phyloP scores from a whole-genome alignment of 768 basidiomycete species.

The Calocybe gangraenosa region DNA sequence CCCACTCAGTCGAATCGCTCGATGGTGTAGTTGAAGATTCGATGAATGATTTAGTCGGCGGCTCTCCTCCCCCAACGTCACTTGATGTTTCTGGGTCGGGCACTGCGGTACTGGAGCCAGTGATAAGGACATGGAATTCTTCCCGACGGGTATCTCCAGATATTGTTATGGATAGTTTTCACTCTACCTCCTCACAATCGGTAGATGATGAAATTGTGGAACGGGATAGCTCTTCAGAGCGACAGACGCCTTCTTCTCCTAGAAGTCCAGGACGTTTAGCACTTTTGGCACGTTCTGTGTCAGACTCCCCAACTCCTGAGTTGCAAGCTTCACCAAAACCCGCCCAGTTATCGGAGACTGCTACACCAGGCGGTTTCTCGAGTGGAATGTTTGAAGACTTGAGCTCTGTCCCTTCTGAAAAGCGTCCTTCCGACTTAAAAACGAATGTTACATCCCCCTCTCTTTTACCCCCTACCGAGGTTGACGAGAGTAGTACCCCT shows the following conservation, averaged over 20 bases:
- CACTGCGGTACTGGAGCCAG: background rate
- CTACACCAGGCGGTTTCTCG: background rate
- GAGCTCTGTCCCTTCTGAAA: background rate
- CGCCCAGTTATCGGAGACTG: background rate
- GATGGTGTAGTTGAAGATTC: constrained; percentile 4
- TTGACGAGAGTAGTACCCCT: no score
- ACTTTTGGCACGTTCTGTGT: background rate
- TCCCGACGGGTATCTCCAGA: no score
- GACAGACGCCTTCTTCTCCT: background rate
- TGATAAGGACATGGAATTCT: no score
- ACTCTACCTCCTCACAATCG: background rate
- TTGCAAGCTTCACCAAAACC: background rate
- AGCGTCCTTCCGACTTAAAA: background rate
- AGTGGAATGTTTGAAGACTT: background rate
- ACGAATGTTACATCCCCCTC: background rate
- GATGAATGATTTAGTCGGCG: background rate
- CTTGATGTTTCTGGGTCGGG: background rate
- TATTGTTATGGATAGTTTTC: no score
- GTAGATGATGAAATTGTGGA: background rate
- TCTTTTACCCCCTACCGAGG: no score
- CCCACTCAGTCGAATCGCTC: constrained; percentile 3
- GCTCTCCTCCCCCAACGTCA: constrained; percentile 2
- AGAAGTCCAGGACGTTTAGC: background rate
- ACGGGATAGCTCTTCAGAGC: background rate
- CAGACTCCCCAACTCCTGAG: background rate